Percentiles rank a stretch among this genome's conserved stretches.
Conservation (phyloP, 805 yeast species). For the Zygoascus bituminiphila region DNA sequence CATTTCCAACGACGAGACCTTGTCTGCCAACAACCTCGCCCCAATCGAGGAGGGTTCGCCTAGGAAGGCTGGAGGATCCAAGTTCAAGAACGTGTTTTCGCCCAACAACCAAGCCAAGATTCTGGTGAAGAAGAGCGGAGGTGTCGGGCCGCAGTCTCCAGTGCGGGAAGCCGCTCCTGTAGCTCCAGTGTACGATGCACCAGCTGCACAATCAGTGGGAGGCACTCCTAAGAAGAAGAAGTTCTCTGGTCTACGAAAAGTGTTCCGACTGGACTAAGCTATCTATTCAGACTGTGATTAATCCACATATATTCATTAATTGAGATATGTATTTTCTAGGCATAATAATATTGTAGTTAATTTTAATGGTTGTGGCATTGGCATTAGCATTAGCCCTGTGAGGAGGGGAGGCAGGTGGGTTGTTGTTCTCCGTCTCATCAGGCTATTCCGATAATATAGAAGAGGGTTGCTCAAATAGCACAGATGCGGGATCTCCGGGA, state of each 20-base stretch:
- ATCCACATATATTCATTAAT: neutral
- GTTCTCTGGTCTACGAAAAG: constrained; percentile 17
- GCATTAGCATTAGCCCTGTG: too few relatives aligned
- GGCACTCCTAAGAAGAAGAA: constrained; percentile 15
- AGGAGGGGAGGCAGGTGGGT: too few relatives aligned
- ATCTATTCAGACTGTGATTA: neutral
- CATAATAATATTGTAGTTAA: neutral
- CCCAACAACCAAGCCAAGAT: constrained; percentile 24
- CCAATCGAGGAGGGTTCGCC: neutral
- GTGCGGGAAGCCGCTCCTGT: constrained; percentile 1
- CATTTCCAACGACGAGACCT: neutral
- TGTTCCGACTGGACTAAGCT: constrained; percentile 14
- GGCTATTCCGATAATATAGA: too few relatives aligned
- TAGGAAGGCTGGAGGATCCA: neutral
- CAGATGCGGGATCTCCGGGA: too few relatives aligned
- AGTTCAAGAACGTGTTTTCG: constrained; percentile 23
- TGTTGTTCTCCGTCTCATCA: too few relatives aligned
- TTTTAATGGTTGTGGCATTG: too few relatives aligned
- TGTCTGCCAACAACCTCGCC: neutral
- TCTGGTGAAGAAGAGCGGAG: constrained; percentile 15
- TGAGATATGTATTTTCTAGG: neutral
- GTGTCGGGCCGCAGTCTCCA: constrained; percentile 2
- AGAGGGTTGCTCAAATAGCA: too few relatives aligned
- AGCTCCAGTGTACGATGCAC: neutral
- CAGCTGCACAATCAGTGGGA: neutral